phyloP scores from a whole-genome alignment of 805 yeast genomes.

The Candida cerambycidarum region DNA sequence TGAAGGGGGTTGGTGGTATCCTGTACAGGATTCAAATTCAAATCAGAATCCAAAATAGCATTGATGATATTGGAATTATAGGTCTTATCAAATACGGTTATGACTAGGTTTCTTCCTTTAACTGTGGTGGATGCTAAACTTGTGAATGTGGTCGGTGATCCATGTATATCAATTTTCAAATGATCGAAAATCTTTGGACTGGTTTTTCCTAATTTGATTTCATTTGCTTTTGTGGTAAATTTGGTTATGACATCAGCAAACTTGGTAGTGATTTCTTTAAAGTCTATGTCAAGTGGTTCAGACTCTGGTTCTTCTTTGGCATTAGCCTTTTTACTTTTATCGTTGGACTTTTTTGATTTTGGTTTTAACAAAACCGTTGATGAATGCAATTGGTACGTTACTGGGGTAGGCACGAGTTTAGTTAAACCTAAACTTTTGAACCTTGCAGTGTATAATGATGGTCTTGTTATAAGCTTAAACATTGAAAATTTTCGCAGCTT shows the following conservation, averaged over 20 bases:
- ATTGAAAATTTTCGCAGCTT: slow-evolving; percentile 6
- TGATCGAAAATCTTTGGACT: slow-evolving; percentile 66
- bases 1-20: slow-evolving; percentile 69
- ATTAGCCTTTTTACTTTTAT: neutral
- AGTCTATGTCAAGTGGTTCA: slow-evolving; percentile 6
- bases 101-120: slow-evolving; percentile 65
- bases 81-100: slow-evolving; percentile 87
- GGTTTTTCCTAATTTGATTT: slow-evolving; percentile 67
- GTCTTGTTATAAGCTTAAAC: slow-evolving; percentile 4
- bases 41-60: slow-evolving; percentile 63
- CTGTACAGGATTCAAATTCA: slow-evolving; percentile 78
- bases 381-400: neutral
- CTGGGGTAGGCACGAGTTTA: neutral
- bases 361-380: neutral
- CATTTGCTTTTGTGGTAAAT: slow-evolving; percentile 57
- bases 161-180: slow-evolving; percentile 50
- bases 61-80: slow-evolving; percentile 68
- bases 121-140: slow-evolving; percentile 69
- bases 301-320: slow-evolving; percentile 2
- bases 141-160: slow-evolving; percentile 46
- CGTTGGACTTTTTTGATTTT: neutral
- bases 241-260: slow-evolving; percentile 51
- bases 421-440: too few species aligned
- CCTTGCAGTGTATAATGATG: neutral
- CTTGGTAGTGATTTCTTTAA: slow-evolving; percentile 38